Percentiles rank a stretch among this genome's conserved stretches.
Conservation (phyloP, 2,329 filamentous ascomycete genomes). For the Monosporascus ibericus region DNA sequence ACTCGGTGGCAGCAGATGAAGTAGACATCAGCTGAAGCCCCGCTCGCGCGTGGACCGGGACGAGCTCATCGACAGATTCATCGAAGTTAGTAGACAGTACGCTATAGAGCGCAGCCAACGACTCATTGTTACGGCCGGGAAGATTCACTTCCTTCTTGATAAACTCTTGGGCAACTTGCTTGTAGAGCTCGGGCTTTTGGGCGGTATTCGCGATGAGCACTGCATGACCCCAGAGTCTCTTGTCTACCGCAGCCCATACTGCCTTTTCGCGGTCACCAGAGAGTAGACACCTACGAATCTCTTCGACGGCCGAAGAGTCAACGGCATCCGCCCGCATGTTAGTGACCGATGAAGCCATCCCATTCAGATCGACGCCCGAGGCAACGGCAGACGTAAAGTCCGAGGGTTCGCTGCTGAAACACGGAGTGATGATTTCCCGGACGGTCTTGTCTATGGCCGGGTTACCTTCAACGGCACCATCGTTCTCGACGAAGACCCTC, state of each 20-base stretch:
- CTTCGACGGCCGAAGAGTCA: conserved; percentile 63
- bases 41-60: conserved; percentile 84
- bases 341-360: conserved; percentile 28
- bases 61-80: conserved; percentile 91
- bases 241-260: conserved; percentile 89
- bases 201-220: conserved; percentile 78
- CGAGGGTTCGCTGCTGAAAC: conserved; percentile 24
- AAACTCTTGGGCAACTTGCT: conserved; percentile 91
- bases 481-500: conserved; percentile 74
- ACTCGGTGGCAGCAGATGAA: conserved; percentile 51
- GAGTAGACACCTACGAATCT: conserved; percentile 67
- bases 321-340: conserved; percentile 56
- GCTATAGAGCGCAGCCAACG: conserved; percentile 86
- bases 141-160: conserved; percentile 90
- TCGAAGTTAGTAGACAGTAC: conserved; percentile 90
- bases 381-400: conserved; percentile 19
- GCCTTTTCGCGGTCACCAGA: conserved; percentile 83
- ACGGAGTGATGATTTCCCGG: conserved; percentile 65
- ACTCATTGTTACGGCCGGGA: conserved; percentile 72
- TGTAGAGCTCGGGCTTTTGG: conserved; percentile 73
- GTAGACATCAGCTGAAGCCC: conserved; percentile 87
- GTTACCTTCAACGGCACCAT: conserved; percentile 73
- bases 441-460: conserved; percentile 67
- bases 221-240: conserved; percentile 92
- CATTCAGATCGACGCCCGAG: conserved; percentile 31